A percentile compares a stretch with the other conserved stretches of the same genome.
Evolutionary conservation across 2,329 filamentous ascomycete genomes (phyloP).

Genomic region (Xylariales sp.): DNA sequence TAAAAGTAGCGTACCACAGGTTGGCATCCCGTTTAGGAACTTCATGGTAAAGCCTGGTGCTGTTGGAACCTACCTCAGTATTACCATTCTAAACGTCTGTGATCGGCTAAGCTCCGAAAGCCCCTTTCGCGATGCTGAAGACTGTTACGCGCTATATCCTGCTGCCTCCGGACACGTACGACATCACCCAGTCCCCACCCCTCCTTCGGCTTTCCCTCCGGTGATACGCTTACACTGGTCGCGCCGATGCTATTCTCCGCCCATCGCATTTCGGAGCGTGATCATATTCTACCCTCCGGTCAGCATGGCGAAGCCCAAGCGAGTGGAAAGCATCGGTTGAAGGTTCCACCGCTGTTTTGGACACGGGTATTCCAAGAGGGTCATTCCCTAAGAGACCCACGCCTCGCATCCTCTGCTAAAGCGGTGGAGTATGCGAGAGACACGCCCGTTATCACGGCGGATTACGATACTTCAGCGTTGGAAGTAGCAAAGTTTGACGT

Average conservation of each 20-base stretch:
- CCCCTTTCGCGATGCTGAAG: slow-evolving; percentile 51
- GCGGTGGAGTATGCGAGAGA: slow-evolving; percentile 17
- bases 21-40: too few species aligned
- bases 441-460: slow-evolving; percentile 51
- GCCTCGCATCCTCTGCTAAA: slow-evolving; percentile 52
- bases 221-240: slow-evolving; percentile 57
- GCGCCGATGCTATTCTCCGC: slow-evolving; percentile 49
- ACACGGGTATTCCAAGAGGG: slow-evolving; percentile 49
- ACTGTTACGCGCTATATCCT: slow-evolving; percentile 51
- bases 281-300: slow-evolving; percentile 58
- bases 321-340: slow-evolving; percentile 45
- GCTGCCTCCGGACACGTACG: slow-evolving; percentile 17
- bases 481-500: slow-evolving; percentile 52
- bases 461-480: slow-evolving; percentile 51
- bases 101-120: slow-evolving; percentile 56
- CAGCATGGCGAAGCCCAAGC: slow-evolving; percentile 46
- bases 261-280: slow-evolving; percentile 61
- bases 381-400: slow-evolving; percentile 51
- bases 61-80: too few species aligned
- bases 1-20: too few species aligned
- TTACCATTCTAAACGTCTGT: slow-evolving; percentile 25
- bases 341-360: slow-evolving; percentile 37
- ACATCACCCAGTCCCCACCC: slow-evolving; percentile 49
- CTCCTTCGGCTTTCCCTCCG: slow-evolving; percentile 60
- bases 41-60: too few species aligned